Base-by-base conservation (phyloP, 805 yeast species). In the Deakozyma indianensis region DNA sequence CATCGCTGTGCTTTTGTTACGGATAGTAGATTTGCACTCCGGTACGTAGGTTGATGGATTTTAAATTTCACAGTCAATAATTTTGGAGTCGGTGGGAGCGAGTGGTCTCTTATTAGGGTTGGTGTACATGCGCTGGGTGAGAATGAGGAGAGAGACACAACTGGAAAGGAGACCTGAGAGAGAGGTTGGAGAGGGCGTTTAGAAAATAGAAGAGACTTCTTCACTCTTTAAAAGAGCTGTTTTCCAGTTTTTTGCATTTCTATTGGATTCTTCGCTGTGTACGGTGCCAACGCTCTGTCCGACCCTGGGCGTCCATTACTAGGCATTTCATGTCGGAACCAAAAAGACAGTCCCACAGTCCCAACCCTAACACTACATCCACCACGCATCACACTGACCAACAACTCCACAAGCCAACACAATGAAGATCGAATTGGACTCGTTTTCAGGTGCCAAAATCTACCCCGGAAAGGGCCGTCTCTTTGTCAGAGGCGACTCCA, bases 391-490 rank as follows among this genome's bases (percentile, higher is more conserved):
- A 22, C 16, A 9, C 22, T 27, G 7, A 20, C 38, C 18, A 32
- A 7, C 7, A 7, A 25, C 28, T 25, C 28, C 28, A 25, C 28
- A 7, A 25, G 14, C 28, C 7, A 32, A 7, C 38, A 32, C 65
- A 75, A 92, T 92, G 98, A 92, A 92, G 95, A 85, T 92, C 75
- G 98, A 92, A 83, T 77, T 90, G 77, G 97, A 92, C 75, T 84
- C 97, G 69, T 92, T 92, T 79, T 90, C 98, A 65, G 98, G 98
- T 73, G 74, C 90, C 67, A 92, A 90, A 78, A 90, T 92, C 80
- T 92, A 90, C 94, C 98, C 98, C 78, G 99, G 98, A 76, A 86
- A 96, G 57, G 97, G 98, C 75, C 86, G 94, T 70, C 81, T 92
- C 71, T 92, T 85, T 69, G 87, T 92, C 74, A 87, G 99, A 77